Evolutionary conservation across 2,329 filamentous ascomycete genomes (phyloP).

Genomic region (Monilinia fructigena): DNA sequence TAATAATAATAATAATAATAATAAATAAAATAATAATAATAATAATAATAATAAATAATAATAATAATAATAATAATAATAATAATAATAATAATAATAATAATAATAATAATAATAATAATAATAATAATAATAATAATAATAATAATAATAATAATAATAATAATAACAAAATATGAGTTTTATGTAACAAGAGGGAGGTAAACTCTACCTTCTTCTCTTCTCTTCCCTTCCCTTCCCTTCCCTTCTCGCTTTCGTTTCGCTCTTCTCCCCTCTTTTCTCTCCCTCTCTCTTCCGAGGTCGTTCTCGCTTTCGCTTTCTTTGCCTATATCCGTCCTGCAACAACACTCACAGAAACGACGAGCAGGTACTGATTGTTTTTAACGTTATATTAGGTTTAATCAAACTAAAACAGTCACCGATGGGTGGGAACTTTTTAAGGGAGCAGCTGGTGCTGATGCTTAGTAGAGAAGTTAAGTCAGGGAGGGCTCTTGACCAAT

Average conservation of each 20-base stretch:
- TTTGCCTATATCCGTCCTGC: no score
- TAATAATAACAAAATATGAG: background rate
- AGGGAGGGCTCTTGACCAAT: background rate
- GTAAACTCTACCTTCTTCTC: background rate
- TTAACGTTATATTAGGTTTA: background rate
- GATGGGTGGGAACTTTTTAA: background rate
- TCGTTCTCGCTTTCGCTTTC: no score
- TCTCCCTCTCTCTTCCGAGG: background rate
- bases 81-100: no score
- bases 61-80: no score
- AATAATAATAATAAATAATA: no score
- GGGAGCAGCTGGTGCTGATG: constrained; percentile 16
- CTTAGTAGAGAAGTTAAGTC: constrained; percentile 11
- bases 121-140: background rate
- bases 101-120: no score
- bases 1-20: no score
- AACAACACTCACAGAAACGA: background rate
- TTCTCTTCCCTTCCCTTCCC: background rate
- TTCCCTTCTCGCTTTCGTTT: background rate
- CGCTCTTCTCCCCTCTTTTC: background rate
- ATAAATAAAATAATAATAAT: background rate
- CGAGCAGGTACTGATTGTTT: background rate
- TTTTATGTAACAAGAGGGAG: no score
- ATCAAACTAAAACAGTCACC: constrained; percentile 5
- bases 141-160: background rate